Conservation (phyloP, 2,329 filamentous ascomycete species). For the Monascus ruber region DNA sequence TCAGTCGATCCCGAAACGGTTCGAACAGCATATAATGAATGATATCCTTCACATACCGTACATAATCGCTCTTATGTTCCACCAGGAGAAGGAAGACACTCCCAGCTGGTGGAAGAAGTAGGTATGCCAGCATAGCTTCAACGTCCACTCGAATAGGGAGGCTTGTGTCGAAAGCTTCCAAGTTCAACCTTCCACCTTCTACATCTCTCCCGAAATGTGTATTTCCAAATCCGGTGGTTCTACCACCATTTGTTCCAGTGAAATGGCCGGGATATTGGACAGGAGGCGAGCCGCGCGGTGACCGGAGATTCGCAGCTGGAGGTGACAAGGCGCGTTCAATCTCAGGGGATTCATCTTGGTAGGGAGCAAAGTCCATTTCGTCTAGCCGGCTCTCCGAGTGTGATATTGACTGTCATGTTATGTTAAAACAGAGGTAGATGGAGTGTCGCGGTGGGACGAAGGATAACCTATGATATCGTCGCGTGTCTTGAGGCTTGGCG, state of each 20-base stretch:
- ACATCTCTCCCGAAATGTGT: constrained; percentile 26
- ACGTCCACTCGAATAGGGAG: constrained; percentile 76
- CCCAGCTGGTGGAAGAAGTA: constrained; percentile 73
- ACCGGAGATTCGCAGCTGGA: constrained; percentile 40
- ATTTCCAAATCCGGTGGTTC: constrained; percentile 27
- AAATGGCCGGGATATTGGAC: constrained; percentile 31
- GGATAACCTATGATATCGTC: too few species aligned
- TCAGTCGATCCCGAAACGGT: neutral
- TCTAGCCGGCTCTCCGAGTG: constrained; percentile 1
- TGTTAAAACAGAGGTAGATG: too few species aligned
- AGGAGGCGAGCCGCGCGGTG: constrained; percentile 40
- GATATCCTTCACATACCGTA: constrained; percentile 48
- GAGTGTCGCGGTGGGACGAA: too few species aligned
- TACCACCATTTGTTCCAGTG: constrained; percentile 22
- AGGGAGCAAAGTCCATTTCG: constrained; percentile 87
- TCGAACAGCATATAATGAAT: too few species aligned
- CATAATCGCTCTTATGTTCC: constrained; percentile 94
- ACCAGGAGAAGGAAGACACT: constrained; percentile 72
- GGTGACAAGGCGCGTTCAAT: constrained; percentile 70
- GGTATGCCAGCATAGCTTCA: constrained; percentile 82
- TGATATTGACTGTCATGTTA: neutral
- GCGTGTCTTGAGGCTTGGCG: neutral
- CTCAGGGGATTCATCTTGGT: constrained; percentile 87
- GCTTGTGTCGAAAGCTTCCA: constrained; percentile 75
- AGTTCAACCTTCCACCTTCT: constrained; percentile 50